These are phyloP conservation scores for Aureobasidium leucospermi DNA, from an alignment of 2,329 filamentous ascomycete genomes.

Conservation along the genomic window DNA sequence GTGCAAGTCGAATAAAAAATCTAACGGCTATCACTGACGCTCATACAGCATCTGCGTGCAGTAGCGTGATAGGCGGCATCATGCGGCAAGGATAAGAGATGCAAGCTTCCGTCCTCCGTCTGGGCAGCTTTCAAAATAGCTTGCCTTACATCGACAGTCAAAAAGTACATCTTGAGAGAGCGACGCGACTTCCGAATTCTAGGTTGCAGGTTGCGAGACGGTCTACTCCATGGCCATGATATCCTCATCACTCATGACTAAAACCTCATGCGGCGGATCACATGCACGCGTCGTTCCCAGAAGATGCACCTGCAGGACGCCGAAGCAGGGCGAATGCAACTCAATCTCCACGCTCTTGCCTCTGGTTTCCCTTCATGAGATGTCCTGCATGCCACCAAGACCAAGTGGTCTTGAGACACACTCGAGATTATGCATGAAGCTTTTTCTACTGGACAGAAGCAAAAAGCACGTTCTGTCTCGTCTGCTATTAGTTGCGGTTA, in stretches of 20 bases:
- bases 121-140: background rate
- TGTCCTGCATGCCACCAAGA: background rate
- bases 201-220: background rate
- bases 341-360: background rate
- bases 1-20: too few relatives aligned
- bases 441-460: background rate
- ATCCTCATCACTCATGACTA: background rate
- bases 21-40: too few relatives aligned
- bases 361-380: background rate
- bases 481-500: background rate
- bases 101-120: background rate
- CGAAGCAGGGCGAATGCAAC: background rate
- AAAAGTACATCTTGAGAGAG: background rate
- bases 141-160: background rate
- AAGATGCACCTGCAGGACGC: background rate
- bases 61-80: background rate
- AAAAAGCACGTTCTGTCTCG: background rate
- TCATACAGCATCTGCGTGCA: background rate
- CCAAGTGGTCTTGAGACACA: background rate
- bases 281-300: background rate
- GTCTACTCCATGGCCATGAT: background rate
- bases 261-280: background rate
- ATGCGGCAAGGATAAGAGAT: background rate
- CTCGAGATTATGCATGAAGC: constrained; percentile 5
- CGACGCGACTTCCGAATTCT: background rate